These are phyloP conservation scores for Puccinia triticina DNA, from an alignment of 1,284 basidiomycete genomes.

Conservation along the genomic window DNA sequence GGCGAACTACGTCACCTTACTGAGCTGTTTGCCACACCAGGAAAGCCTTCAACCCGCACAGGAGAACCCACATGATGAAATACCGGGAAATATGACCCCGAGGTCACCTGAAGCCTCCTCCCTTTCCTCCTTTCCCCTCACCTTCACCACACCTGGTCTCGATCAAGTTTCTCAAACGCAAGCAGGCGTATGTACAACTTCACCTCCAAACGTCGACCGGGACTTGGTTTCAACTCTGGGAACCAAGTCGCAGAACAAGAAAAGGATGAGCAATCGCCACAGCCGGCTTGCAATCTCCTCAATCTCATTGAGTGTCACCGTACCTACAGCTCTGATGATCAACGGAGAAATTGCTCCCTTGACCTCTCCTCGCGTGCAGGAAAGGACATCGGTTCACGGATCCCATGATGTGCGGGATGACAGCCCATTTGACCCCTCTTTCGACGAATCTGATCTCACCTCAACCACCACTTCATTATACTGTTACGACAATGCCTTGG, in stretches of 20 bases:
- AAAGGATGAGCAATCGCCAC: conserved; percentile 1
- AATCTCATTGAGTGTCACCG: conserved; percentile 23
- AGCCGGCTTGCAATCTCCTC: background rate
- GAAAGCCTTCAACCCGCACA: background rate
- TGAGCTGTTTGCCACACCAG: conserved; percentile 35
- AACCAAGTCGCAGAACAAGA: background rate
- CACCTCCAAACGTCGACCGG: background rate
- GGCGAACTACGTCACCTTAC: conserved; percentile 43
- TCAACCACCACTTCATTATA: conserved; percentile 17
- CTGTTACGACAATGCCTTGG: conserved; percentile 18
- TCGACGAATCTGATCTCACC: conserved; percentile 20
- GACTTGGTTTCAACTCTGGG: background rate
- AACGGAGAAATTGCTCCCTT: background rate
- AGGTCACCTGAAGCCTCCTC: conserved; percentile 17
- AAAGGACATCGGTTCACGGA: background rate
- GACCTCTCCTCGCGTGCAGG: background rate
- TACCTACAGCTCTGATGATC: conserved; percentile 19
- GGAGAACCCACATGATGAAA: background rate
- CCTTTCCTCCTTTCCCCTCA: conserved; percentile 42
- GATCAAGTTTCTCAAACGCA: conserved; percentile 14
- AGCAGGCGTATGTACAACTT: conserved; percentile 7
- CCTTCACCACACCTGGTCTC: background rate
- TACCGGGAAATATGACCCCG: background rate
- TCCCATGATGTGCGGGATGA: background rate
- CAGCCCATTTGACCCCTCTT: background rate